Conservation (phyloP, 163 green algal genomes). For the Chlorella variabilis region DNA sequence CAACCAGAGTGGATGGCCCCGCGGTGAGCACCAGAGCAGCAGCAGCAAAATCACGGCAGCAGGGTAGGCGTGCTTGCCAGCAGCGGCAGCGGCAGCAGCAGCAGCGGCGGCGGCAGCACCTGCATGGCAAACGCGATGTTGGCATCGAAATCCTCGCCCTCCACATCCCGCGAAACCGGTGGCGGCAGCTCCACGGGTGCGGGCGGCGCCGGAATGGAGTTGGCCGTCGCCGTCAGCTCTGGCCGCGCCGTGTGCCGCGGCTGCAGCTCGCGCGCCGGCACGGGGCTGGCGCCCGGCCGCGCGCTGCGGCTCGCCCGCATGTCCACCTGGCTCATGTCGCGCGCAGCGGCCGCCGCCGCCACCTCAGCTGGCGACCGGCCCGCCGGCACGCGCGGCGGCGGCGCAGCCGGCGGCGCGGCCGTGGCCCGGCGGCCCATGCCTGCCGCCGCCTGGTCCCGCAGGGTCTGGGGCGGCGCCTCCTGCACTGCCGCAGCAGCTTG, state of each 20-base stretch:
- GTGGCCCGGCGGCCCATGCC: background rate
- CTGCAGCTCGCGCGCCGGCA: slow-evolving; percentile 2
- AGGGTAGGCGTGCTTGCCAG: too few relatives aligned
- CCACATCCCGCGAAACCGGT: background rate
- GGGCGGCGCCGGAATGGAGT: background rate
- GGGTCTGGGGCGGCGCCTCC: background rate
- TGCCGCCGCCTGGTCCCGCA: too few relatives aligned
- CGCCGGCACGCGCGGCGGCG: background rate
- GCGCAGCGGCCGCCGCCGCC: background rate
- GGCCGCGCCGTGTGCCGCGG: slow-evolving; percentile 34
- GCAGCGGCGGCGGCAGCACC: background rate
- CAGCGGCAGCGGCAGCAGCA: too few relatives aligned
- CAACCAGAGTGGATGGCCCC: too few relatives aligned
- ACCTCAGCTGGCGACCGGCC: background rate
- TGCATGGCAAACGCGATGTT: slow-evolving; percentile 19
- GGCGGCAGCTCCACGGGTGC: slow-evolving; percentile 13
- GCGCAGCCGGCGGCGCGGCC: background rate
- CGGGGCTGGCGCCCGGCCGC: background rate
- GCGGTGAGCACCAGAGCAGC: too few relatives aligned
- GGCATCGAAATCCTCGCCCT: slow-evolving; percentile 21
- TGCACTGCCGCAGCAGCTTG: background rate
- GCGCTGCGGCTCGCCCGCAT: slow-evolving; percentile 10
- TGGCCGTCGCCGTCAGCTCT: slow-evolving; percentile 3
- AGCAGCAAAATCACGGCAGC: too few relatives aligned
- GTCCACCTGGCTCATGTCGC: slow-evolving; percentile 29